Conservation (phyloP, 2,329 filamentous ascomycete genomes). For the Fusarium longipes region DNA sequence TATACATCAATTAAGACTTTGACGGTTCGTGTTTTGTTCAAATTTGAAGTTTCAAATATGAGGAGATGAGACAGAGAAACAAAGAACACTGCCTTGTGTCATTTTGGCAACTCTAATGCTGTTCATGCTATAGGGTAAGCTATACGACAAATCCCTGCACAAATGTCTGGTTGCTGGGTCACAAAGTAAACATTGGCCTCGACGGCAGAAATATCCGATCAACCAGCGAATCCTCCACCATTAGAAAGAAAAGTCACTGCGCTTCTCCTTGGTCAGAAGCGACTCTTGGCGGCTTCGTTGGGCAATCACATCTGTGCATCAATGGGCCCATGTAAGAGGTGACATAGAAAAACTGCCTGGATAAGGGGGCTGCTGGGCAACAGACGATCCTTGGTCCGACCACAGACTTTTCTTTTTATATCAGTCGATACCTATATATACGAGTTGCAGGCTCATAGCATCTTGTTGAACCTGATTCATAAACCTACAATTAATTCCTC, state of each 20-base stretch:
- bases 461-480: background rate
- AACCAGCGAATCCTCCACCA: slow-evolving; percentile 16
- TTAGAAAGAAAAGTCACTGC: slow-evolving; percentile 6
- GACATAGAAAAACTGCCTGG: slow-evolving; percentile 17
- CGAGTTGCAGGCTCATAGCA: background rate
- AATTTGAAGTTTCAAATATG: background rate
- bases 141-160: background rate
- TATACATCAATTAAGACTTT: background rate
- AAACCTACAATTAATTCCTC: background rate
- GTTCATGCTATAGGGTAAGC: background rate
- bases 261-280: slow-evolving; percentile 1
- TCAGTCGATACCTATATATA: slow-evolving; percentile 3
- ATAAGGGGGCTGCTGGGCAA: slow-evolving; percentile 32
- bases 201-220: slow-evolving; percentile 10
- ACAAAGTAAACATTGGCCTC: slow-evolving; percentile 12
- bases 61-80: background rate
- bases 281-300: slow-evolving; percentile 21
- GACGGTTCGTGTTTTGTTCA: rapidly evolving
- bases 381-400: slow-evolving; percentile 17
- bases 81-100: background rate
- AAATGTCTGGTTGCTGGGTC: slow-evolving; percentile 31
- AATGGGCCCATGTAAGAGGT: slow-evolving; percentile 14
- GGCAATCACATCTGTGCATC: slow-evolving; percentile 15
- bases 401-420: background rate
- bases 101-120: background rate